Evolutionary conservation across 306 rosid genomes (phyloP).

Genomic region (Pterocarpus santalinus): DNA sequence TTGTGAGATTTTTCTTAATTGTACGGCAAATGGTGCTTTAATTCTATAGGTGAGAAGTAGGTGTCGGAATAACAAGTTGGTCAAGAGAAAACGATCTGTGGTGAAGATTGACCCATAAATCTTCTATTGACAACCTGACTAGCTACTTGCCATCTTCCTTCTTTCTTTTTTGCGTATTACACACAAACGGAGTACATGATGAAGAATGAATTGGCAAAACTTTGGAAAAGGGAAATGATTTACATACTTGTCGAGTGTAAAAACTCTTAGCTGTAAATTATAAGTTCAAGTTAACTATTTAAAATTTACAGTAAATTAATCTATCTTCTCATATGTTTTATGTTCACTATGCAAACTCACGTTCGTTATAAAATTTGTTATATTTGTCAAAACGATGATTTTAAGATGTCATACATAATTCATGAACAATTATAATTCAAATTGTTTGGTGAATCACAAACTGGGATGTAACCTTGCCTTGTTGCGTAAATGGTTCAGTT

Average conservation of each 20-base stretch:
- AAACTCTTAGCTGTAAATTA: no score
- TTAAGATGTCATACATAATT: background rate
- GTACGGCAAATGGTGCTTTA: background rate
- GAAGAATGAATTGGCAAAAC: background rate
- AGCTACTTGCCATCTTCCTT: slow-evolving; percentile 14
- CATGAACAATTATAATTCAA: background rate
- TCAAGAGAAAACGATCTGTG: background rate
- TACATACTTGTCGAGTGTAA: background rate
- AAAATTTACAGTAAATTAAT: background rate
- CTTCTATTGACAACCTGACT: slow-evolving; percentile 18
- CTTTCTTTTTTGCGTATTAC: background rate
- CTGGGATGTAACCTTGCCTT: background rate
- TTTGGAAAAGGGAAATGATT: background rate
- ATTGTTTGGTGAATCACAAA: slow-evolving; percentile 10
- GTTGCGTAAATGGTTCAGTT: background rate
- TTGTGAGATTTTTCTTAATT: slow-evolving; percentile 21
- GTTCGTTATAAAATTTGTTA: background rate
- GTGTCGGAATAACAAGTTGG: background rate
- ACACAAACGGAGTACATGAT: background rate
- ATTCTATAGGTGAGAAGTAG: slow-evolving; percentile 13
- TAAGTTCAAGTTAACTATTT: background rate
- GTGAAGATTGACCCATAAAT: background rate
- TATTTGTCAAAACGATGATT: slow-evolving; percentile 5
- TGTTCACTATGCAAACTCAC: background rate
- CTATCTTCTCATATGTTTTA: background rate